A percentile compares a stretch with the other conserved stretches of the same genome.
These are phyloP conservation scores for Paratinospora sagittata DNA, from an alignment of 164 flowering plant genomes.

Conservation along the genomic window DNA sequence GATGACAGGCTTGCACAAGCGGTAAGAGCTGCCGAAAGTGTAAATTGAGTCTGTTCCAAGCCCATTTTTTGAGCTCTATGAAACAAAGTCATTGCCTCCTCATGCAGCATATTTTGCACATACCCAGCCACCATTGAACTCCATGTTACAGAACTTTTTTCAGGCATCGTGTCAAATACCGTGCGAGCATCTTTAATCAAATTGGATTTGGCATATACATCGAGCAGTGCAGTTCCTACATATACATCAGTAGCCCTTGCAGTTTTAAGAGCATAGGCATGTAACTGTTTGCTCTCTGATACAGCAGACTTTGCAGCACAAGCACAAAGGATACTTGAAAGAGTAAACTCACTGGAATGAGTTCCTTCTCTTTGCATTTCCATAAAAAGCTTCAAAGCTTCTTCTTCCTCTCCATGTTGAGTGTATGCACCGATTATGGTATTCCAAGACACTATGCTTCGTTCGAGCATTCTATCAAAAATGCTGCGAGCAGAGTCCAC, in stretches of 20 bases:
- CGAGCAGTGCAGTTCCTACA: conserved; percentile 81
- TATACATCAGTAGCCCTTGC: conserved; percentile 40
- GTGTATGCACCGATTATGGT: conserved; percentile 60
- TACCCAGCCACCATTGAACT: conserved; percentile 82
- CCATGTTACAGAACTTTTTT: conserved; percentile 73
- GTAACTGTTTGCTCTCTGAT: conserved; percentile 62
- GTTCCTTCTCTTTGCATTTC: conserved; percentile 50
- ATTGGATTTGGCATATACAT: conserved; percentile 72
- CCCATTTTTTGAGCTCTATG: conserved; percentile 33
- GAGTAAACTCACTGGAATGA: conserved; percentile 51
- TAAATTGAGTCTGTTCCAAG: conserved; percentile 42
- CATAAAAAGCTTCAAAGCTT: conserved; percentile 47
- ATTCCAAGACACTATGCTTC: conserved; percentile 79
- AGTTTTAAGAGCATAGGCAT: conserved; percentile 59
- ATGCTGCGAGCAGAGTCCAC: conserved; percentile 46
- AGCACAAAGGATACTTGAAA: conserved; percentile 73
- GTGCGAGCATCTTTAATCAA: conserved; percentile 41
- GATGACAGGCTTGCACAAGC: conserved; percentile 79
- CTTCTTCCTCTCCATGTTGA: conserved; percentile 36
- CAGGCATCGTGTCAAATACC: conserved; percentile 52
- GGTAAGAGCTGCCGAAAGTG: conserved; percentile 54
- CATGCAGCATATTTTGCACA: conserved; percentile 65
- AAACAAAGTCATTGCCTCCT: conserved; percentile 63
- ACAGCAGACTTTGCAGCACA: conserved; percentile 55
- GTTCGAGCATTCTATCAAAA: conserved; percentile 55